phyloP scores from a whole-genome alignment of 352 stramenopile genomes.

The Phytophthora cactorum region DNA sequence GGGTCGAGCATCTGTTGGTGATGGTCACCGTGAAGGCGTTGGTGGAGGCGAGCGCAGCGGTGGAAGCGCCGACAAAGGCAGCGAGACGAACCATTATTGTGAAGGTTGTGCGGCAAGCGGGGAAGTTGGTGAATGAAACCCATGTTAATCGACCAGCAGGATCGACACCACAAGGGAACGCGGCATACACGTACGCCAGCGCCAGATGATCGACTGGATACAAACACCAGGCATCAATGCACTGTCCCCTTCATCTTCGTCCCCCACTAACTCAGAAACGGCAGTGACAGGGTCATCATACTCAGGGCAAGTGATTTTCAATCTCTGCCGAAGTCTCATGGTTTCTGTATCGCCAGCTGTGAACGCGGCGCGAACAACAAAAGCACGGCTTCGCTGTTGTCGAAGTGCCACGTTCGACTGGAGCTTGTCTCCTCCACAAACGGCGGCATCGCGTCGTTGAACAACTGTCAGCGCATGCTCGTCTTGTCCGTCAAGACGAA shows the following conservation, averaged over 20 bases:
- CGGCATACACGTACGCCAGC: slow-evolving; percentile 14
- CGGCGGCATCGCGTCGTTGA: slow-evolving; percentile 14
- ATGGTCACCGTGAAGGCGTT: slow-evolving; percentile 65
- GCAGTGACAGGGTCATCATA: slow-evolving; percentile 23
- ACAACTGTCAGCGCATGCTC: slow-evolving; percentile 13
- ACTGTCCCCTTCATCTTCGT: slow-evolving; percentile 3
- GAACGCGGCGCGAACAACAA: slow-evolving; percentile 22
- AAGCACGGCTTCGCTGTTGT: slow-evolving; percentile 8
- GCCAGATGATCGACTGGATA: slow-evolving; percentile 39
- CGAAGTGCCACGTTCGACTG: neutral
- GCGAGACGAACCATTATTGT: slow-evolving; percentile 37
- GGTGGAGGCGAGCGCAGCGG: slow-evolving; percentile 28
- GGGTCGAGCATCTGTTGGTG: slow-evolving; percentile 58
- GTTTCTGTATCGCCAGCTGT: slow-evolving; percentile 30
- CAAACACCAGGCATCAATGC: slow-evolving; percentile 6
- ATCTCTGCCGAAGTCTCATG: slow-evolving; percentile 4
- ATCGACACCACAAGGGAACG: slow-evolving; percentile 14
- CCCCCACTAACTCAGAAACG: slow-evolving; percentile 29
- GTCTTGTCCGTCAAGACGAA: slow-evolving; percentile 9
- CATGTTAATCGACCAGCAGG: slow-evolving; percentile 1
- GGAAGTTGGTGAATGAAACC: slow-evolving; percentile 40
- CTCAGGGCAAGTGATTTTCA: slow-evolving; percentile 10
- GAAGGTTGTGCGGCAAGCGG: slow-evolving; percentile 1
- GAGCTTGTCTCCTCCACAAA: slow-evolving; percentile 20
- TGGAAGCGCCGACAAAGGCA: slow-evolving; percentile 26